A percentile compares a stretch with the other conserved stretches of the same genome.
Conservation (phyloP, 2,329 filamentous ascomycete genomes). For the Knufia fluminis region DNA sequence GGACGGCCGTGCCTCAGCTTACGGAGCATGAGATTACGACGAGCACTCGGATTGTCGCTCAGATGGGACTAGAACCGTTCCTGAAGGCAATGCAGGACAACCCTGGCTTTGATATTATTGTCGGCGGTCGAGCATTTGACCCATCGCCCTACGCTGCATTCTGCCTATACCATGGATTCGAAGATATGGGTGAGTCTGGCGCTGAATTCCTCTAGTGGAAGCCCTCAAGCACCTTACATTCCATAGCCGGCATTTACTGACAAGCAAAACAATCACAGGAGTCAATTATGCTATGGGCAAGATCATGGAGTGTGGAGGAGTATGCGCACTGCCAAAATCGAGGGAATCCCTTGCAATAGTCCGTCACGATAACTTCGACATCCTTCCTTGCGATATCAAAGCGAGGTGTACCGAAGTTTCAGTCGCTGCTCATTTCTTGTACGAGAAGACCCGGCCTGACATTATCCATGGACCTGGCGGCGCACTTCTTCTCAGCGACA, state of each 20-base stretch:
- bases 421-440: conserved; percentile 46
- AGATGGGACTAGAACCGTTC: too few species aligned
- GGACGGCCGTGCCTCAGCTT: too few species aligned
- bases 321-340: conserved; percentile 42
- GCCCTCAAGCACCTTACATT: too few species aligned
- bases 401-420: conserved; percentile 40
- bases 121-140: conserved; percentile 39
- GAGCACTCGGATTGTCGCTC: too few species aligned
- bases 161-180: conserved; percentile 29
- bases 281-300: conserved; percentile 46
- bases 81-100: too few species aligned
- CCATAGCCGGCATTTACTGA: too few species aligned
- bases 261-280: conserved; percentile 26
- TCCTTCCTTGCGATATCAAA: conserved; percentile 33
- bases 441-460: conserved; percentile 48
- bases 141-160: conserved; percentile 35
- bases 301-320: conserved; percentile 45
- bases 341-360: conserved; percentile 35
- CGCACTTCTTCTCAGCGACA: conserved; percentile 32
- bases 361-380: conserved; percentile 40
- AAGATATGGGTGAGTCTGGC: not conserved
- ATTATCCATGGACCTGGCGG: conserved; percentile 44
- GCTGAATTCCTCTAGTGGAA: conserved; percentile 9
- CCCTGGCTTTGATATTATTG: too few species aligned
- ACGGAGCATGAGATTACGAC: too few species aligned